A percentile compares a stretch with the other conserved stretches of the same genome.
Evolutionary conservation across 495 filamentous ascomycete species (phyloP).

Genomic region (Aspergillus incahuasiensis): DNA sequence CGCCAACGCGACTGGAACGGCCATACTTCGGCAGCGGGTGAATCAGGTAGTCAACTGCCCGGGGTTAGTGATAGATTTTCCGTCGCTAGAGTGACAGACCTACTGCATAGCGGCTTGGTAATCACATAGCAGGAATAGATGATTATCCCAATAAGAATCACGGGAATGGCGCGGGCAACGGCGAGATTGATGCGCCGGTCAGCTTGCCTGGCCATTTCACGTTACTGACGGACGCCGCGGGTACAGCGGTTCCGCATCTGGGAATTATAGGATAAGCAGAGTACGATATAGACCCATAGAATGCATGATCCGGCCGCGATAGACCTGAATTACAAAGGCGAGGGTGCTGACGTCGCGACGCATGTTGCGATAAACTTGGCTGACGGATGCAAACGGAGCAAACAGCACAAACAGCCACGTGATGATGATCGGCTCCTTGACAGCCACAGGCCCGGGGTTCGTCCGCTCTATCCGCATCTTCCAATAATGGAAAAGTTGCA

Average conservation of each 20-base stretch:
- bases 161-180: slow-evolving; percentile 54
- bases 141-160: slow-evolving; percentile 52
- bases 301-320: slow-evolving; percentile 13
- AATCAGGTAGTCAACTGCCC: slow-evolving; percentile 61
- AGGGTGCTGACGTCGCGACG: neutral
- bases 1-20: slow-evolving; percentile 40
- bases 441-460: neutral
- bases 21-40: slow-evolving; percentile 40
- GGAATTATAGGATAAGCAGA: neutral
- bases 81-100: slow-evolving; percentile 14
- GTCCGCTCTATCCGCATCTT: neutral
- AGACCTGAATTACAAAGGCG: slow-evolving; percentile 3
- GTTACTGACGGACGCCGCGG: slow-evolving; percentile 9
- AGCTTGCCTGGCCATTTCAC: slow-evolving; percentile 25
- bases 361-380: neutral
- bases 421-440: neutral
- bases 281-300: slow-evolving; percentile 1
- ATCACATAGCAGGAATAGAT: slow-evolving; percentile 61
- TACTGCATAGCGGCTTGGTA: slow-evolving; percentile 55
- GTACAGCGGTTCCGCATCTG: slow-evolving; percentile 15
- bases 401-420: neutral
- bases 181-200: slow-evolving; percentile 46
- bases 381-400: neutral
- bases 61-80: neutral
- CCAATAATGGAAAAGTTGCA: neutral